These are phyloP conservation scores for Jamesozyma piceae DNA, from an alignment of 805 yeast genomes.

Conservation along the genomic window DNA sequence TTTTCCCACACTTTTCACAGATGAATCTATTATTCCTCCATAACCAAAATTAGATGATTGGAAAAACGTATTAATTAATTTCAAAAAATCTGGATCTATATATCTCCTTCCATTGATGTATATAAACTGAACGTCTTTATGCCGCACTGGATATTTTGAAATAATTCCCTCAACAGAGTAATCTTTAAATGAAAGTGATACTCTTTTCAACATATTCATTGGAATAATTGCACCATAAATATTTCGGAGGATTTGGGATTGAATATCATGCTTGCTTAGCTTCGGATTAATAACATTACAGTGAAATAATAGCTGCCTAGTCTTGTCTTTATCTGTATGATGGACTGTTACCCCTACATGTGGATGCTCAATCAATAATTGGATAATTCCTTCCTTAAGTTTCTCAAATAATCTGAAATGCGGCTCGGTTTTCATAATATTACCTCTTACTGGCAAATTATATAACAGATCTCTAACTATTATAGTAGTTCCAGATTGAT, in stretches of 20 bases:
- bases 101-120: slow-evolving; percentile 37
- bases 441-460: slow-evolving; percentile 23
- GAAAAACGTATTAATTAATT: slow-evolving; percentile 17
- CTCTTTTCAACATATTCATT: slow-evolving; percentile 13
- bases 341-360: slow-evolving; percentile 7
- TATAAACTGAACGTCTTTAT: slow-evolving; percentile 36
- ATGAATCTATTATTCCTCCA: background rate
- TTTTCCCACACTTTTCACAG: slow-evolving; percentile 24
- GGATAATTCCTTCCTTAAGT: slow-evolving; percentile 16
- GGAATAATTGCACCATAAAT: slow-evolving; percentile 16
- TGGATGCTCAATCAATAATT: slow-evolving; percentile 15
- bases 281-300: slow-evolving; percentile 3
- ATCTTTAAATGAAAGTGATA: slow-evolving; percentile 14
- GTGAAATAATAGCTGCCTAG: slow-evolving; percentile 2
- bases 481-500: slow-evolving; percentile 16
- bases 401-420: slow-evolving; percentile 5
- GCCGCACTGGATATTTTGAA: slow-evolving; percentile 30
- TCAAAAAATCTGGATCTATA: slow-evolving; percentile 12
- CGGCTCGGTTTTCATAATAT: slow-evolving; percentile 10
- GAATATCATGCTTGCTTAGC: slow-evolving; percentile 1
- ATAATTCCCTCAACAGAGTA: slow-evolving; percentile 33
- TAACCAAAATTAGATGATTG: slow-evolving; percentile 8
- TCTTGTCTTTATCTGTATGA: slow-evolving; percentile 3
- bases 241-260: slow-evolving; percentile 2
- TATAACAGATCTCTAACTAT: slow-evolving; percentile 15